Conservation (phyloP, 2,329 filamentous ascomycete species). For the Pseudogymnoascus sp. region DNA sequence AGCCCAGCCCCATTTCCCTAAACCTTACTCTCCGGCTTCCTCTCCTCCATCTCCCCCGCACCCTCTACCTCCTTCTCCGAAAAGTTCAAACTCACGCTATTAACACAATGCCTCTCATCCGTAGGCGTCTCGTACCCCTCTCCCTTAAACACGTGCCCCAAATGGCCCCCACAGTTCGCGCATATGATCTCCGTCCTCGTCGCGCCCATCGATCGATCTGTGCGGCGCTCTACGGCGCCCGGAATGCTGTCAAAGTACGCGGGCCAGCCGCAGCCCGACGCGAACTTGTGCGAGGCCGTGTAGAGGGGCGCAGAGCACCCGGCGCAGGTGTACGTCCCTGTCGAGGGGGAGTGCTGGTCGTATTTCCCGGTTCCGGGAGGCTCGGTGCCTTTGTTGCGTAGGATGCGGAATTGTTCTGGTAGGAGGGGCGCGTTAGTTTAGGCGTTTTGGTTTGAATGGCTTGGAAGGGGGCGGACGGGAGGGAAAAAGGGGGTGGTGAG, state of each 20-base stretch:
- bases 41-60: slow-evolving; percentile 30
- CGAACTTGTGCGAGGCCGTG: slow-evolving; percentile 90
- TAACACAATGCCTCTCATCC: slow-evolving; percentile 95
- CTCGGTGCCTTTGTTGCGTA: slow-evolving; percentile 90
- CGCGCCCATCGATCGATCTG: slow-evolving; percentile 75
- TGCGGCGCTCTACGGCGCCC: slow-evolving; percentile 76
- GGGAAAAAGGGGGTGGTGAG: background rate
- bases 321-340: slow-evolving; percentile 79
- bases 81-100: slow-evolving; percentile 83
- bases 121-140: slow-evolving; percentile 79
- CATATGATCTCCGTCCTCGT: slow-evolving; percentile 87
- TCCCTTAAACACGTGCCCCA: slow-evolving; percentile 88
- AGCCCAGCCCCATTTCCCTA: slow-evolving; percentile 14
- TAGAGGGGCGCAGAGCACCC: slow-evolving; percentile 85
- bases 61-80: slow-evolving; percentile 51
- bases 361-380: slow-evolving; percentile 70
- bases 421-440: background rate
- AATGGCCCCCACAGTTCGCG: slow-evolving; percentile 83
- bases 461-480: background rate
- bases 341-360: slow-evolving; percentile 71
- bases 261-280: slow-evolving; percentile 93
- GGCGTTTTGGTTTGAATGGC: background rate
- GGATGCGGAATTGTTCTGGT: slow-evolving; percentile 87
- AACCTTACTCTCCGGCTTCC: slow-evolving; percentile 33
- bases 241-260: slow-evolving; percentile 96